Percentiles rank a stretch among this genome's conserved stretches.
Conservation (phyloP, 495 filamentous ascomycete genomes). For the Physcia stellaris region DNA sequence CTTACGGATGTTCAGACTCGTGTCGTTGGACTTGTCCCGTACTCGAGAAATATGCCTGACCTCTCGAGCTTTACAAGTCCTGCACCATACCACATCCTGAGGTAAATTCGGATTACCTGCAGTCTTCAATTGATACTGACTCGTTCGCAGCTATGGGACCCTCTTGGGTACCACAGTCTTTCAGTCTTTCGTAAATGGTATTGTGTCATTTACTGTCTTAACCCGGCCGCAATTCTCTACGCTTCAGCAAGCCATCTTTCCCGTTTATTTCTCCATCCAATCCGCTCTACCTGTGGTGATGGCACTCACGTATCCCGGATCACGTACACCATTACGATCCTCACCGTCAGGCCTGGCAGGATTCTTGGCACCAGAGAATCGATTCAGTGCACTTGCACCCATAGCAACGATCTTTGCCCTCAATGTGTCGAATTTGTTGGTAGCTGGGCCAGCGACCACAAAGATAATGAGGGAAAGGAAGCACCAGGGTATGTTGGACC, state of each 20-base stretch:
- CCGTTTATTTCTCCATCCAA: conserved; percentile 76
- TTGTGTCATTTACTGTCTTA: conserved; percentile 59
- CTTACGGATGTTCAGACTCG: no score
- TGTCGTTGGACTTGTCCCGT: no score
- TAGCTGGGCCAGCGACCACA: conserved; percentile 59
- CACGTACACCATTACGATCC: conserved; percentile 12
- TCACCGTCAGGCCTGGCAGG: conserved; percentile 35
- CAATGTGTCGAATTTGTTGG: conserved; percentile 49
- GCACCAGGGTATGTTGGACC: conserved; percentile 49
- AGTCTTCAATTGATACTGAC: no score
- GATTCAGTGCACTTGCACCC: conserved; percentile 47
- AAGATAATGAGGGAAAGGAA: conserved; percentile 61
- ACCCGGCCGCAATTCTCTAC: conserved; percentile 66
- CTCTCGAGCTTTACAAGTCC: conserved; percentile 38
- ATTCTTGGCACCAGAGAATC: conserved; percentile 39
- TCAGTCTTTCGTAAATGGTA: conserved; percentile 72
- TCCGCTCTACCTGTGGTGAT: conserved; percentile 56
- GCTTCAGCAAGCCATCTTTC: conserved; percentile 69
- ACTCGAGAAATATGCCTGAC: conserved; percentile 37
- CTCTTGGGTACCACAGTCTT: conserved; percentile 67
- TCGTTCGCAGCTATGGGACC: conserved; percentile 56
- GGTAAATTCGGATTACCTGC: no score
- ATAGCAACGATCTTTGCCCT: conserved; percentile 49
- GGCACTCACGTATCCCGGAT: conserved; percentile 66
- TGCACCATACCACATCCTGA: conserved; percentile 66